Evolutionary conservation across 306 rosid genomes (phyloP).

Genomic region (Lupinus albus): DNA sequence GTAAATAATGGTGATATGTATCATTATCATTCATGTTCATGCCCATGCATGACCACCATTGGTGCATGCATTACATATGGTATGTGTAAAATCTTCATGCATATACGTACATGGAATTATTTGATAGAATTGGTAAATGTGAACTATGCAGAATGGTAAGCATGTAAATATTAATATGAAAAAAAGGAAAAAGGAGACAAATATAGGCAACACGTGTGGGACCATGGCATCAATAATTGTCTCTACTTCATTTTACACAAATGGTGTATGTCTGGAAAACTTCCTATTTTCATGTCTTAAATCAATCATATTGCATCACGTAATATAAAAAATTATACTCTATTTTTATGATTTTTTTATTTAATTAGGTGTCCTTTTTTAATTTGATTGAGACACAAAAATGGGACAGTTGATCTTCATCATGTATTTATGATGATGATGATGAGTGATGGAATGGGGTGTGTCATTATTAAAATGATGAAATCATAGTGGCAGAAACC

Average conservation of each 20-base stretch:
- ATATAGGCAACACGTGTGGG: slow-evolving; percentile 39
- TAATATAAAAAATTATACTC: too few species aligned
- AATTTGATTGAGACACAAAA: too few species aligned
- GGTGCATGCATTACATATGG: neutral
- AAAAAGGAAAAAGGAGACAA: slow-evolving; percentile 18
- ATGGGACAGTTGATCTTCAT: too few species aligned
- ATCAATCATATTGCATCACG: too few species aligned
- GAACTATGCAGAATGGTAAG: too few species aligned
- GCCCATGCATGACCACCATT: neutral
- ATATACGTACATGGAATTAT: neutral
- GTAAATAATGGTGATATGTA: neutral
- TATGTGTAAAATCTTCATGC: neutral
- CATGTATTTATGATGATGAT: too few species aligned
- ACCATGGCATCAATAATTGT: slow-evolving; percentile 11
- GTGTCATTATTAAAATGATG: slow-evolving; percentile 16
- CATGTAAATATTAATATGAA: slow-evolving; percentile 8
- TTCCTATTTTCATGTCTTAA: too few species aligned
- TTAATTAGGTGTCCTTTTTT: too few species aligned
- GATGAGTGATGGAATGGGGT: neutral
- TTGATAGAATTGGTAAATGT: slow-evolving; percentile 33
- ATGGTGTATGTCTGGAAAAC: too few species aligned
- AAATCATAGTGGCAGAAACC: slow-evolving; percentile 8
- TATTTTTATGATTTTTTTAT: too few species aligned
- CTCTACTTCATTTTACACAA: neutral
- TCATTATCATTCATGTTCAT: neutral